These are phyloP conservation scores for Coemansia sp. DNA, from an alignment of 192 early-diverging fungal species.

Conservation along the genomic window DNA sequence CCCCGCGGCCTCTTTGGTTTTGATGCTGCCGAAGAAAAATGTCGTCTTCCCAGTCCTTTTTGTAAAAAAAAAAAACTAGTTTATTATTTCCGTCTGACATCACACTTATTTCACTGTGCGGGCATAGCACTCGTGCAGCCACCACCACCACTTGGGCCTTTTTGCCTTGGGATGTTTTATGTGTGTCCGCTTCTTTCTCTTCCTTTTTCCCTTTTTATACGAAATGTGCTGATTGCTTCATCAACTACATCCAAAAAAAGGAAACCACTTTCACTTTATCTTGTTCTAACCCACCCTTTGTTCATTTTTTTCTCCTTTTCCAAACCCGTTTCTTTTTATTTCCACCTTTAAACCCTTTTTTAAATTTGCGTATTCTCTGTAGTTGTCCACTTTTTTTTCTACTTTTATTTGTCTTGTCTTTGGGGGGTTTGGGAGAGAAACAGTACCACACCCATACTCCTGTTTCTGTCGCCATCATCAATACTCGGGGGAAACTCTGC, in stretches of 20 bases:
- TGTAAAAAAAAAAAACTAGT: too few relatives aligned
- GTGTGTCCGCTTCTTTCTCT: background rate
- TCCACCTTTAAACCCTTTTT: background rate
- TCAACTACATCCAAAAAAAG: background rate
- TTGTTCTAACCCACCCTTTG: background rate
- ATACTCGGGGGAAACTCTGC: too few relatives aligned
- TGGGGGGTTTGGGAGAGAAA: background rate
- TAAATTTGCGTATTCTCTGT: slow-evolving; percentile 5
- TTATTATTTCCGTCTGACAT: background rate
- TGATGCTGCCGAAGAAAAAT: background rate
- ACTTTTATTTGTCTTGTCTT: background rate
- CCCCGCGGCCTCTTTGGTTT: background rate
- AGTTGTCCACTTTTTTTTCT: background rate
- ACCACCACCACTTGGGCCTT: background rate
- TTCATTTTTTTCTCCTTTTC: background rate
- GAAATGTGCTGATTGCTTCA: background rate
- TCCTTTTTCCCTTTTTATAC: background rate
- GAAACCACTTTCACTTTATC: too few relatives aligned
- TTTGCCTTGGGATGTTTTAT: background rate
- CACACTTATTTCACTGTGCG: background rate
- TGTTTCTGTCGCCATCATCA: background rate
- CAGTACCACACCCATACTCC: background rate
- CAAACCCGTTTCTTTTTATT: slow-evolving; percentile 9
- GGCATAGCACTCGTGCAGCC: background rate
- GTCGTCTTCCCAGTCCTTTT: too few relatives aligned